These are phyloP conservation scores for Trichosporon sp. DNA, from an alignment of 1,284 basidiomycete species.

Conservation along the genomic window DNA sequence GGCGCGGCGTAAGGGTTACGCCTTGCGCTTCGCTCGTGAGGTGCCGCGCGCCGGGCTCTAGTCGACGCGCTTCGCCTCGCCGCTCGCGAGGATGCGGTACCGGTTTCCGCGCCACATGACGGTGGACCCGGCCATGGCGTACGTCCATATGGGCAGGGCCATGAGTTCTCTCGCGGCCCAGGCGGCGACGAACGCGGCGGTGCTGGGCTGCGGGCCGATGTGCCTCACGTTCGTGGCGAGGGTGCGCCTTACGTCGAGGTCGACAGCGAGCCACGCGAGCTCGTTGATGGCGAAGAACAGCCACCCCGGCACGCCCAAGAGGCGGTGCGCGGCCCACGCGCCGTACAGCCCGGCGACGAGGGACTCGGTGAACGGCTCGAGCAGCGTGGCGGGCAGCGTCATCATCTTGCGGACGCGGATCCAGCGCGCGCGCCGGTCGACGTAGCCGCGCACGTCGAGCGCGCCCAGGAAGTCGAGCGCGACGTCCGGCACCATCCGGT, in stretches of 20 bases:
- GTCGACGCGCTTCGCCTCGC: slow-evolving; percentile 22
- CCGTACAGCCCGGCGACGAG: slow-evolving; percentile 65
- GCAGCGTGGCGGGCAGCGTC: slow-evolving; percentile 72
- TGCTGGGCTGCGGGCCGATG: slow-evolving; percentile 60
- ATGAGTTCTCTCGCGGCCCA: slow-evolving; percentile 73
- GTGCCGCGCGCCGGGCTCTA: not conserved
- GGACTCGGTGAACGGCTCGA: slow-evolving; percentile 86
- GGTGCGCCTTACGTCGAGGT: slow-evolving; percentile 40
- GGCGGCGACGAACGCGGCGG: slow-evolving; percentile 60
- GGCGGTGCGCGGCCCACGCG: slow-evolving; percentile 56
- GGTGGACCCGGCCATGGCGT: slow-evolving; percentile 70
- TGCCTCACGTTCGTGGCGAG: slow-evolving; percentile 59
- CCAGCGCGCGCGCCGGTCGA: slow-evolving; percentile 83
- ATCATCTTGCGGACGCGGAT: slow-evolving; percentile 90
- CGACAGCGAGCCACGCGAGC: slow-evolving; percentile 55
- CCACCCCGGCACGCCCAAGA: slow-evolving; percentile 60
- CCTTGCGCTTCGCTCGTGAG: not conserved
- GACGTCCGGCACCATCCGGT: slow-evolving; percentile 81
- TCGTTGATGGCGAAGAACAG: slow-evolving; percentile 66
- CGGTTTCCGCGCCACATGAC: slow-evolving; percentile 73
- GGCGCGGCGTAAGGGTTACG: no score
- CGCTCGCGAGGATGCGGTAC: slow-evolving; percentile 43
- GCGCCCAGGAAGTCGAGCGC: slow-evolving; percentile 81
- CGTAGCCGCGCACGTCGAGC: slow-evolving; percentile 74
- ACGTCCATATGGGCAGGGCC: slow-evolving; percentile 76